These are phyloP conservation scores for Termitomyces sp. DNA, from an alignment of 768 basidiomycete species.

Conservation along the genomic window DNA sequence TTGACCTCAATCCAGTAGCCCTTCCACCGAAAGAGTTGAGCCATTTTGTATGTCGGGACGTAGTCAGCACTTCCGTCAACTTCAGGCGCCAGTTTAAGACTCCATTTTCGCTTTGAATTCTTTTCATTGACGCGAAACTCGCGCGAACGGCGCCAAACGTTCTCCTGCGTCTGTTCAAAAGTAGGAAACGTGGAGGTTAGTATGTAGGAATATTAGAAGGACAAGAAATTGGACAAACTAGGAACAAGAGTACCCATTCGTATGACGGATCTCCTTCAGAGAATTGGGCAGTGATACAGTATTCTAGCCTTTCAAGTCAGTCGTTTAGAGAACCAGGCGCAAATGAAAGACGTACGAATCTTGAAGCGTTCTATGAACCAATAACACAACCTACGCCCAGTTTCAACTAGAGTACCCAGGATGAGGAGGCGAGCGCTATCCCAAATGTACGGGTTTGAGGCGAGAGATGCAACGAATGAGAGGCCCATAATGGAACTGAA, in stretches of 20 bases:
- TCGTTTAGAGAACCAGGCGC: background rate
- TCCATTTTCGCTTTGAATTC: constrained; percentile 36
- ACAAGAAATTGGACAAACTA: constrained; percentile 24
- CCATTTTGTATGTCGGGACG: constrained; percentile 33
- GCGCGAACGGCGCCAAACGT: constrained; percentile 39
- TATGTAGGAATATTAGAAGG: background rate
- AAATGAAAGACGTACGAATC: constrained; percentile 27
- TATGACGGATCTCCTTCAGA: constrained; percentile 44
- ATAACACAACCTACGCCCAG: constrained; percentile 33
- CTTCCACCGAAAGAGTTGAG: constrained; percentile 39
- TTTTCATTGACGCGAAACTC: constrained; percentile 37
- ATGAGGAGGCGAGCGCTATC: constrained; percentile 26
- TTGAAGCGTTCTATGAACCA: constrained; percentile 36
- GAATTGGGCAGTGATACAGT: constrained; percentile 41
- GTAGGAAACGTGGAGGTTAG: background rate
- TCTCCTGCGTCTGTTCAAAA: constrained; percentile 32
- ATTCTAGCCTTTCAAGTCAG: constrained; percentile 24
- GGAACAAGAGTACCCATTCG: constrained; percentile 44
- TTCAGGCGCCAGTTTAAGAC: constrained; percentile 22
- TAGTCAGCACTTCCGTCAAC: constrained; percentile 32
- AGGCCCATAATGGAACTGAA: constrained; percentile 30
- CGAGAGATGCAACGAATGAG: constrained; percentile 30
- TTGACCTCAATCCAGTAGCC: constrained; percentile 36
- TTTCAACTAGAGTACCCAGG: constrained; percentile 34
- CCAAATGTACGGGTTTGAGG: constrained; percentile 20